Evolutionary conservation across 2,329 filamentous ascomycete species (phyloP), one percentile per base, ranked within the genome.

Genomic region (Ploettnerulaceae sp.): DNA sequence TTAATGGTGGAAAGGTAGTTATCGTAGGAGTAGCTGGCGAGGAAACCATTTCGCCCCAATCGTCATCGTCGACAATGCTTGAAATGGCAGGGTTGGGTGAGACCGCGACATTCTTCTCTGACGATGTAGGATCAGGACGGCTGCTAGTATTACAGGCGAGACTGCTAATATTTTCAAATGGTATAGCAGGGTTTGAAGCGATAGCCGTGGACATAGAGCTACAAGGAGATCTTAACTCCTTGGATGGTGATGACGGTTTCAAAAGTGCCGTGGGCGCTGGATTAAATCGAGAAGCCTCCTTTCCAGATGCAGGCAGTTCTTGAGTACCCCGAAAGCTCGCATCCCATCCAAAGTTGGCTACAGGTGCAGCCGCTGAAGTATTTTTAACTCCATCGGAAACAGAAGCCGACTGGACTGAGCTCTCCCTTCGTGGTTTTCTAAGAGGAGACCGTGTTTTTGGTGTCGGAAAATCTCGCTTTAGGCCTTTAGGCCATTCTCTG

Each of bases 31-130:
- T 44, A 6, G 51, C 47, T 17, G 65, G 62, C 1, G 64, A 66
- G 22, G 61, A 59, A 12, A 67, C 57, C 64, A 67, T 66, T 44
- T 67, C 65, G 5, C 65, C 65, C 65, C 65, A 67, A 36, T 64
- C 65, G 44, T 66, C 64, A 35, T 61, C 60, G 20, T 63, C 58
- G 7, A 50, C 45, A 20, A 33, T 8, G 14, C 51, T 31, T n/a
- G 34, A 35, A 3, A 39, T 21, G 14, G 42, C 33, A 36, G 26
- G 44, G 33, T 7, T 31, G 22, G 24, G n/a, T n/a, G n/a, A 12
- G 20, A 20, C 14, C 14, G 7, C 3, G 7, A 20, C 5, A 29
- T 11, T 36, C 14, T 29, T 35, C 41, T 34, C 18, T 15, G 21
- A 2, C 5, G 4, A 7, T 9, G n/a, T 3, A 25, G 6, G 3